Evolutionary conservation across 768 basidiomycete species (phyloP).

Genomic region (Cantharellus anzutake): DNA sequence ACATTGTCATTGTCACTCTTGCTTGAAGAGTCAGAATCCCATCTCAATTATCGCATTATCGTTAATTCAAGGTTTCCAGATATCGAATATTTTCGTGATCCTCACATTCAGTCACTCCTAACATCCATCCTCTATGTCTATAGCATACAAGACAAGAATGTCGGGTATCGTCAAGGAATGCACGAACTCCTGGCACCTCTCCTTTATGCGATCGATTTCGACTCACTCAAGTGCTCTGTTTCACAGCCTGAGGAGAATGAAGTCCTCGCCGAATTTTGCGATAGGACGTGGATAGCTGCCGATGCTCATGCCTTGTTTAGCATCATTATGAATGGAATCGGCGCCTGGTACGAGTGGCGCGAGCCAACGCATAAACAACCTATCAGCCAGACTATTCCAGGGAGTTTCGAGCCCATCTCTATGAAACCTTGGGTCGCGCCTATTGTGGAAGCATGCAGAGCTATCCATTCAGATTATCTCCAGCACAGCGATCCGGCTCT

Average conservation of each 20-base stretch:
- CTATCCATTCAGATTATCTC: constrained; percentile 55
- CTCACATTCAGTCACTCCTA: constrained; percentile 54
- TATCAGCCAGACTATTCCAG: neutral
- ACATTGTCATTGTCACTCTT: neutral
- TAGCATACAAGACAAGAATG: constrained; percentile 52
- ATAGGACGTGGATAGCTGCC: constrained; percentile 51
- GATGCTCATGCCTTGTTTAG: constrained; percentile 79
- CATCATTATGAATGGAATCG: constrained; percentile 56
- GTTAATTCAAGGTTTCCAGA: constrained; percentile 69
- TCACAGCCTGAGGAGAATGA: constrained; percentile 9
- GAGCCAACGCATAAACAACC: constrained; percentile 10
- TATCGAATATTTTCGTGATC: constrained; percentile 68
- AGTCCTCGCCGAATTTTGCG: constrained; percentile 40
- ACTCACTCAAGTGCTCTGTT: constrained; percentile 31
- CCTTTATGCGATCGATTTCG: constrained; percentile 66
- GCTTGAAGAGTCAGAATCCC: neutral
- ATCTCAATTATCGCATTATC: neutral
- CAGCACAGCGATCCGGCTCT: constrained; percentile 64
- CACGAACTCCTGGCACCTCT: constrained; percentile 87
- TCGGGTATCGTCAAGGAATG: constrained; percentile 98
- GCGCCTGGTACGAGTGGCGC: constrained; percentile 49
- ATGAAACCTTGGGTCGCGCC: constrained; percentile 58
- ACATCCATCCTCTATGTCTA: constrained; percentile 80
- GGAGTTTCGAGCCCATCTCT: constrained; percentile 10
- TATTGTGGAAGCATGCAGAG: constrained; percentile 66